Conservation (phyloP, 2,329 filamentous ascomycete genomes). For the Oidium heveae region DNA sequence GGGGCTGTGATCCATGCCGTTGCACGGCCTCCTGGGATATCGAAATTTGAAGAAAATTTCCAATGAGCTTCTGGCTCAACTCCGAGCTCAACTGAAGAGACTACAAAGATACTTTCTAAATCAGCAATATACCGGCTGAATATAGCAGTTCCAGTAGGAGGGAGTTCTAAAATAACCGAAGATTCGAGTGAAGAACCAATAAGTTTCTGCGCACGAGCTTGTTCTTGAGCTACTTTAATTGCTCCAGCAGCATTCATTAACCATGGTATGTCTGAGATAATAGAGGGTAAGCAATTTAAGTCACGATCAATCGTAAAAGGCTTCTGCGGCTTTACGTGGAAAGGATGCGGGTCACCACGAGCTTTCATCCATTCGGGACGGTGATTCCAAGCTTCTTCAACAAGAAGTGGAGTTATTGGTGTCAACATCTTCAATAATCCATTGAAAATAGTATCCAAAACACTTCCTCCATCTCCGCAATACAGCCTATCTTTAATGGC, state of each 20-base stretch:
- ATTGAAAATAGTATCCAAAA: conserved; percentile 39
- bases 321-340: conserved; percentile 15
- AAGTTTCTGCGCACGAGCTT: conserved; percentile 41
- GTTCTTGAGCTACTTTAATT: conserved; percentile 54
- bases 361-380: conserved; percentile 37
- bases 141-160: conserved; percentile 12
- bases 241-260: conserved; percentile 23
- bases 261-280: conserved; percentile 7
- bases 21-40: conserved; percentile 6
- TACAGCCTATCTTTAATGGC: conserved; percentile 80
- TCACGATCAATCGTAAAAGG: conserved; percentile 3
- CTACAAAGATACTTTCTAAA: conserved; percentile 35
- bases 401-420: conserved; percentile 57
- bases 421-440: conserved; percentile 56
- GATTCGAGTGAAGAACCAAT: conserved; percentile 65
- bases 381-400: conserved; percentile 73
- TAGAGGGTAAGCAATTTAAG: background rate
- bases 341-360: conserved; percentile 16
- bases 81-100: conserved; percentile 34
- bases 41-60: conserved; percentile 15
- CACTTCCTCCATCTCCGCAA: conserved; percentile 45
- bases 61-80: conserved; percentile 20
- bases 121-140: conserved; percentile 16
- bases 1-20: conserved; percentile 18
- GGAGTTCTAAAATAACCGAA: conserved; percentile 31